phyloP scores from a whole-genome alignment of 257 asterid species.

The Misopates orontium region DNA sequence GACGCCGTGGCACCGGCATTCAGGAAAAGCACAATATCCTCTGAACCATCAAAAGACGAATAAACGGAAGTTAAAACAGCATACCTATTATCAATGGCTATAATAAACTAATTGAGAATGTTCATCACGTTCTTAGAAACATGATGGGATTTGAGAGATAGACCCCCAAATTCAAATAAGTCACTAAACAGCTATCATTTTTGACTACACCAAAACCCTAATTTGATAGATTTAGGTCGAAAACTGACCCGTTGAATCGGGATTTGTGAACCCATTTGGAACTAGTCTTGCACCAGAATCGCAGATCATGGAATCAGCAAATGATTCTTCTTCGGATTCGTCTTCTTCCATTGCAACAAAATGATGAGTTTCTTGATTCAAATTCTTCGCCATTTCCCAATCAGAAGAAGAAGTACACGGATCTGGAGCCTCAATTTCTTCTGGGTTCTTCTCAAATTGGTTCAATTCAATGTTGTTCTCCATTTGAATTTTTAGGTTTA shows the following conservation, averaged over 20 bases:
- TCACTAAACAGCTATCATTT: too few species aligned
- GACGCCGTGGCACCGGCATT: conserved; percentile 73
- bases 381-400: conserved; percentile 33
- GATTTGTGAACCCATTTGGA: conserved; percentile 51
- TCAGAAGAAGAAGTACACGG: conserved; percentile 29
- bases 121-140: conserved; percentile 3
- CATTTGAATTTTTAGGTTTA: conserved; percentile 36
- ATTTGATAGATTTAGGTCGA: not conserved
- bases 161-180: too few species aligned
- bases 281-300: conserved; percentile 64
- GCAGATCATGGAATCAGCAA: conserved; percentile 75
- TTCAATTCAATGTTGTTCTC: conserved; percentile 36
- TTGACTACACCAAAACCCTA: conserved; percentile 16
- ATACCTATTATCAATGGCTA: too few species aligned
- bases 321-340: conserved; percentile 44
- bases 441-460: conserved; percentile 37
- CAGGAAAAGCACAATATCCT: conserved; percentile 66
- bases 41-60: conserved; percentile 40
- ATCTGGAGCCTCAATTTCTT: conserved; percentile 40
- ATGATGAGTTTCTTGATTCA: conserved; percentile 52
- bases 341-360: conserved; percentile 62
- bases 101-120: too few species aligned
- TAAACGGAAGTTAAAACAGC: conserved; percentile 19
- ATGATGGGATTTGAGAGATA: not conserved
- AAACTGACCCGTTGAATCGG: conserved; percentile 57